Base-by-base conservation (phyloP, 805 yeast genomes). In the Teunomyces cretensis region DNA sequence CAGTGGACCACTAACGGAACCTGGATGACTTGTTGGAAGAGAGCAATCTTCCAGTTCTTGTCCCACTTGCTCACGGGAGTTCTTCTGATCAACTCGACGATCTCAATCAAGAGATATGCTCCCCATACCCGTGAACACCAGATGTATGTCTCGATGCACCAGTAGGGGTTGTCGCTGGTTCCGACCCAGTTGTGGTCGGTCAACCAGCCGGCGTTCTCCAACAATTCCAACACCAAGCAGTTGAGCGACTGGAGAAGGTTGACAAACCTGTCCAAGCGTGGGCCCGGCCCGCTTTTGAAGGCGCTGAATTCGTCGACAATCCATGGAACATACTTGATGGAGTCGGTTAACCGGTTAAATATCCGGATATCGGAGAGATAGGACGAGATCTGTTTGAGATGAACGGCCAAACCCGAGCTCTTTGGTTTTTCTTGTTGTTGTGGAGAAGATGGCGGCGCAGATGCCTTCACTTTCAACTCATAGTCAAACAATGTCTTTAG, bases 111-210 rank as follows among this genome's bases (percentile, higher is more conserved):
- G 12, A 72, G 48, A 48, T 72, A 72, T 2, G 61, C 65, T 1
- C 75, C 77, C 77, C 77, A 72, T 15, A 72, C 67, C 39, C 76
- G 57, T 19, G 70, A 68, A 50, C 74, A 64, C 76, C 76, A 72
- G 28, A 72, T 61, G 50, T 72, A 72, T 2, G 75, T 65, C 43
- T 65, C 72, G n/a, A 62, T 56, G 48, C 74, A 67, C 76, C 76
- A 72, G 49, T 58, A 65, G 40, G 47, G 47, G 52, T 72, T 72
- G 53, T 72, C 72, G 33, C 46, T 46, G 22, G 76, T 72, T 22
- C 71, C 71, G 9, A 72, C 61, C 73, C 74, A 72, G 52, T 72
- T 65, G 50, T 72, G 77, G 17, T 72, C 77, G 4, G 74, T 69
- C 41, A 71, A 51, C 76, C 76, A 72, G 9, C 77, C 77, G 6